Evolutionary conservation across 1,284 basidiomycete species (phyloP).

Genomic region (Moesziomyces antarcticus): DNA sequence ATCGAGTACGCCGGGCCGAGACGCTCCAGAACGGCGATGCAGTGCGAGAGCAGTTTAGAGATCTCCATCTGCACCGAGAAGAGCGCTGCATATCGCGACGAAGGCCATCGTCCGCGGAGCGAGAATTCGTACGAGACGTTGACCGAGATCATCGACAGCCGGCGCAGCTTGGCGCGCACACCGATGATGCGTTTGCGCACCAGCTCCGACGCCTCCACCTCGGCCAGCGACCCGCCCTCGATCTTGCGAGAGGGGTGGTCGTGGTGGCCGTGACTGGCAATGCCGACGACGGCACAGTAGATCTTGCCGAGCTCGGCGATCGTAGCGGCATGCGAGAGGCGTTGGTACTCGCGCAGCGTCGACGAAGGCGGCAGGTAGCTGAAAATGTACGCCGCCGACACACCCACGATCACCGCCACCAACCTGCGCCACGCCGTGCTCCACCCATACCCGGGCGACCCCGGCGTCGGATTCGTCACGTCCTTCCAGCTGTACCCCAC

Average conservation of each 20-base stretch:
- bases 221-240: neutral
- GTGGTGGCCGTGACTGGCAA: conserved; percentile 51
- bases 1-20: conserved; percentile 61
- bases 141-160: conserved; percentile 68
- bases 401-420: conserved; percentile 64
- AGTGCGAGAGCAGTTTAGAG: conserved; percentile 73
- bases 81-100: conserved; percentile 55
- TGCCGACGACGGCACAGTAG: conserved; percentile 69
- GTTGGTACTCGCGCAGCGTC: conserved; percentile 68
- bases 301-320: conserved; percentile 69
- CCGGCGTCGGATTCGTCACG: conserved; percentile 48
- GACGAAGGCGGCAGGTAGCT: conserved; percentile 67
- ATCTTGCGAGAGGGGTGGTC: neutral
- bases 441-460: conserved; percentile 69
- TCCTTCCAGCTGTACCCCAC: conserved; percentile 62
- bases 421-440: conserved; percentile 70
- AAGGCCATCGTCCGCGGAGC: conserved; percentile 63
- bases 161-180: conserved; percentile 67
- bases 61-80: conserved; percentile 52
- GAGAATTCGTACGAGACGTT: conserved; percentile 67
- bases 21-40: conserved; percentile 39
- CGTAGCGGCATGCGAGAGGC: conserved; percentile 68
- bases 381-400: conserved; percentile 62
- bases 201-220: conserved; percentile 18
- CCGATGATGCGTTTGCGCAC: conserved; percentile 54